A percentile compares a stretch with the other conserved stretches of the same genome.
Evolutionary conservation across 2,329 filamentous ascomycete species (phyloP).

Genomic region (Colletotrichum tropicale): DNA sequence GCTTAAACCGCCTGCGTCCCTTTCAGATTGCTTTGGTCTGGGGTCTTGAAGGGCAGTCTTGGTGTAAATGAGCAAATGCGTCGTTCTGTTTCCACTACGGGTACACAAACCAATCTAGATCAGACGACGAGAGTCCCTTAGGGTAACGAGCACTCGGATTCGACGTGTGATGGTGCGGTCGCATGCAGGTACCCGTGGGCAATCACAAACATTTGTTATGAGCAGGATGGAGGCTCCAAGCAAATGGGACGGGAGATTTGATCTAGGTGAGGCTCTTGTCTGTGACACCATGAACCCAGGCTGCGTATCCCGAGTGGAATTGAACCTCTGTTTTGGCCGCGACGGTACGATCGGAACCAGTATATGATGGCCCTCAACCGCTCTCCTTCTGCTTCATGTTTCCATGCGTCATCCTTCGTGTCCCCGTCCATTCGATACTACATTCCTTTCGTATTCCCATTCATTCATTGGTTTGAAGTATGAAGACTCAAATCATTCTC

Average conservation of each 20-base stretch:
- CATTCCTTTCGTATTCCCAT: not conserved
- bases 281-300: not conserved
- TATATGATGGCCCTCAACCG: not conserved
- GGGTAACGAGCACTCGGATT: not conserved
- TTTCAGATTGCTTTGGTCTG: not conserved
- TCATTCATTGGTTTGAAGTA: not conserved
- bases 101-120: not conserved
- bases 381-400: not conserved
- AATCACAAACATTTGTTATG: not conserved
- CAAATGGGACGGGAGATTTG: not conserved
- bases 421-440: not conserved
- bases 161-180: not conserved
- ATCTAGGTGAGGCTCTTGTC: conserved; percentile 2
- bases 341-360: not conserved
- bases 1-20: not conserved
- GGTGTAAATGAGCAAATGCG: not conserved
- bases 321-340: not conserved
- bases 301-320: not conserved
- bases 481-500: conserved; percentile 14
- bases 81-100: not conserved
- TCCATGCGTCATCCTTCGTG: too few relatives aligned
- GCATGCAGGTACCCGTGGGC: conserved; percentile 3
- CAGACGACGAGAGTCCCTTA: not conserved
- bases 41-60: not conserved
- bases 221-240: not conserved